Conservation (phyloP, 345 rosid genomes). For the Orychophragmus violaceus region DNA sequence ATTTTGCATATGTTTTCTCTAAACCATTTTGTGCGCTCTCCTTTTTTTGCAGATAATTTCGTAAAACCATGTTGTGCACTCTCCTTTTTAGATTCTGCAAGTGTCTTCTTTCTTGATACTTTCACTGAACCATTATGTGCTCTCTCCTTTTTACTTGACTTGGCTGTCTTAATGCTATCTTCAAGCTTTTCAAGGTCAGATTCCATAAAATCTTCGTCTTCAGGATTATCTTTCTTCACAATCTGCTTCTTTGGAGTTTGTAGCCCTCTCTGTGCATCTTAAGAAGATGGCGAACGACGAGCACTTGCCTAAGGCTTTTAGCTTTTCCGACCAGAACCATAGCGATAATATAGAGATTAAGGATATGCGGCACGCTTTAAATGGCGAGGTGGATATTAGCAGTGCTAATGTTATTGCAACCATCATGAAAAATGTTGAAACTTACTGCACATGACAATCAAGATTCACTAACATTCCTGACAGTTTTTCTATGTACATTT, state of each 20-base stretch:
- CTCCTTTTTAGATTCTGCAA: constrained; percentile 19
- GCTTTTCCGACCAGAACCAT: constrained; percentile 67
- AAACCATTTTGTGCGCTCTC: too few relatives aligned
- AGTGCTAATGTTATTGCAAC: constrained; percentile 68
- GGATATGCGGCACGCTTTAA: constrained; percentile 67
- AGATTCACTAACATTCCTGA: too few relatives aligned
- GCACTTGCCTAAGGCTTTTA: constrained; percentile 83
- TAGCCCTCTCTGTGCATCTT: constrained; percentile 74
- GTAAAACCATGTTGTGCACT: constrained; percentile 5
- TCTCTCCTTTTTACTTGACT: constrained; percentile 21
- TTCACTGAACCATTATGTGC: too few relatives aligned
- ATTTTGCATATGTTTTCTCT: too few relatives aligned
- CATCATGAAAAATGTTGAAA: constrained; percentile 89
- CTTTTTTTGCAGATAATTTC: constrained; percentile 20
- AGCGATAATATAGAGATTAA: constrained; percentile 80
- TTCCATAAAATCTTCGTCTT: constrained; percentile 23
- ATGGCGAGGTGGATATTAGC: constrained; percentile 56
- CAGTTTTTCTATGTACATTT: too few relatives aligned
- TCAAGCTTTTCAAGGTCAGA: constrained; percentile 18
- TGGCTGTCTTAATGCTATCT: constrained; percentile 21
- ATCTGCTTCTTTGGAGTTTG: constrained; percentile 49
- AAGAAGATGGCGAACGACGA: constrained; percentile 84
- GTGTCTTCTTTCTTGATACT: constrained; percentile 23
- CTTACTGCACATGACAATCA: too few relatives aligned
- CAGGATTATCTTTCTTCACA: constrained; percentile 21